A percentile compares a stretch with the other conserved stretches of the same genome.
Conservation (phyloP, 257 asterid species). For the Solanum ossicruentum region DNA sequence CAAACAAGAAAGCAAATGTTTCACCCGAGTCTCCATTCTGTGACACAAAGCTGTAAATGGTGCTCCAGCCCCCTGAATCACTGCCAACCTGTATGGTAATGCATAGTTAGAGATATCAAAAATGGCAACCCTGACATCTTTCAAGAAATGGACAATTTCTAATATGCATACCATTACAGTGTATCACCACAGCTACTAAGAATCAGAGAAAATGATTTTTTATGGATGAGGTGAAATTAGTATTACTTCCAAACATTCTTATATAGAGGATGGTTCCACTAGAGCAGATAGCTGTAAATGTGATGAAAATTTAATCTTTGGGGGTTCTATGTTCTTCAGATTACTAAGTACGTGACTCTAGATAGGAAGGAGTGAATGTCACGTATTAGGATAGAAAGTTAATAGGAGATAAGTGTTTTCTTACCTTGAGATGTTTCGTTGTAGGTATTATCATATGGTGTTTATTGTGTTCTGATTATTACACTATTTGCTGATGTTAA, state of each 20-base stretch:
- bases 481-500: too few relatives aligned
- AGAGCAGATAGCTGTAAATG: neutral
- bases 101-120: neutral
- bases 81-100: conserved; percentile 62
- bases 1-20: conserved; percentile 70
- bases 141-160: neutral
- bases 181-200: neutral
- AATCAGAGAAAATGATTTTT: neutral
- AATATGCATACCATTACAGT: neutral
- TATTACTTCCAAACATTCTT: neutral
- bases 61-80: conserved; percentile 77
- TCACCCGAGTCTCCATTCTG: conserved; percentile 40
- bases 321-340: neutral
- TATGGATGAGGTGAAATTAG: neutral
- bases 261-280: neutral
- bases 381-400: too few relatives aligned
- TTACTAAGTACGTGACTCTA: too few relatives aligned
- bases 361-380: too few relatives aligned
- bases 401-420: too few relatives aligned
- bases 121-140: neutral
- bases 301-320: neutral
- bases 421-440: too few relatives aligned
- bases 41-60: conserved; percentile 47
- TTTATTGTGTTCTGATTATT: too few relatives aligned
- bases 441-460: too few relatives aligned